Evolutionary conservation across 345 rosid species (phyloP).

Genomic region (Eucalyptus paniculata): DNA sequence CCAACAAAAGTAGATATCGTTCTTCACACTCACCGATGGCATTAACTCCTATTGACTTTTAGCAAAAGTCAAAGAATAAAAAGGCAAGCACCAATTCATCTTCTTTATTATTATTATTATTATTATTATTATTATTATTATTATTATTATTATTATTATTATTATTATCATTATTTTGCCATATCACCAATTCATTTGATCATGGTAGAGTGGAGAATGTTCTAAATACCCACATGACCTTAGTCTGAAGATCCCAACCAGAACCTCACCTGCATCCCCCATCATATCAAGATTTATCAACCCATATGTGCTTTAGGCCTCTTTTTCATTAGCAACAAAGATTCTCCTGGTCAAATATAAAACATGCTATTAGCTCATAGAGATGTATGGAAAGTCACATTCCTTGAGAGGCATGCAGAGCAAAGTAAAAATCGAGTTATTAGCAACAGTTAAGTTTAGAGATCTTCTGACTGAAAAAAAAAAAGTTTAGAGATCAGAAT

Average conservation of each 20-base stretch:
- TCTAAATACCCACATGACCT: neutral
- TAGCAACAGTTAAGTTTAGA: neutral
- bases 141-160: neutral
- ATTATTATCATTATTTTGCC: neutral
- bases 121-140: neutral
- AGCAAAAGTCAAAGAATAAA: neutral
- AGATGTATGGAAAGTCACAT: neutral
- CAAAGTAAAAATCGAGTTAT: neutral
- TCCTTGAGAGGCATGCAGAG: neutral
- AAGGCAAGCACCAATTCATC: neutral
- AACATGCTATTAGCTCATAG: neutral
- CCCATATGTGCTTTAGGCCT: neutral
- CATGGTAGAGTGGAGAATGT: neutral
- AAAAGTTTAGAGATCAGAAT: neutral
- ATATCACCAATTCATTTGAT: neutral
- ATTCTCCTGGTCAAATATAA: neutral
- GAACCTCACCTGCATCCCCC: neutral
- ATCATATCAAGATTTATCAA: neutral
- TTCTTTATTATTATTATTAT: neutral
- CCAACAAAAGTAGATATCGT: neutral
- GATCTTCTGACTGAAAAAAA: neutral
- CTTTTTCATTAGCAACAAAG: neutral
- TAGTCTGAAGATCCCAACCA: neutral
- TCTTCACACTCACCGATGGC: neutral
- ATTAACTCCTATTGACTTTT: neutral